Base-by-base conservation (phyloP, 495 filamentous ascomycete genomes). In the Talaromyces thailandensis region DNA sequence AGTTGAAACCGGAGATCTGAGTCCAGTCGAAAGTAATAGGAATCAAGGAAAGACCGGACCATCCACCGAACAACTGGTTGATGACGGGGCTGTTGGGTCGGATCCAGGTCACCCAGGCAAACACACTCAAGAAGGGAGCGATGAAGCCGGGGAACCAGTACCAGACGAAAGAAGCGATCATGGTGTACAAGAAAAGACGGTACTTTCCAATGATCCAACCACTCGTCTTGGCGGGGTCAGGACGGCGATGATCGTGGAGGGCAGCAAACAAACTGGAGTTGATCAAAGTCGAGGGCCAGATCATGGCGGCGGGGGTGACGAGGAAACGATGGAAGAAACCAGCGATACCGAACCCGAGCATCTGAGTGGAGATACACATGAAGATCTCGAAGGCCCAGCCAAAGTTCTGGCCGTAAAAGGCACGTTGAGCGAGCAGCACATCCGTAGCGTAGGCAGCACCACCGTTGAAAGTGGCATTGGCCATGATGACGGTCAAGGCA, bases 21-120 rank as follows among this genome's bases (percentile, higher is more conserved):
- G 82, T 84, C 88, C 88, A 90, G 74, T 90, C 87, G 62, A 87
- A 86, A 0, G 84, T 86, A 32, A 88, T 80, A 0, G 84, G 84
- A 12, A 87, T 74, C 23, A 88, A 68, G 1, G 83, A 85, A 14
- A 88, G 68, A 0, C 85, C 85, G 4, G 81, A 82, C 64, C 69
- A 82, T 2, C 84, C 84, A 29, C 85, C 85, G 58, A 86, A 86
- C 2, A 86, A 72, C 68, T 86, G 81, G 60, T 84, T 84, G 58
- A 83, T 60, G 21, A 81, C 65, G 0, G 75, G 70, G 45, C 75
- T 81, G 24, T 82, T 67, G 6, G 81, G 81, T 63, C 76, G 77
- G 66, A 83, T 83, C 78, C 76, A 81, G 14, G 75, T 79, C 2
- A 76, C 69, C 65, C 71, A 81, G 43, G 76, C 76, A 53, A 81